Conservation (phyloP, 2,329 filamentous ascomycete species). For the Cladosporium colombiae region DNA sequence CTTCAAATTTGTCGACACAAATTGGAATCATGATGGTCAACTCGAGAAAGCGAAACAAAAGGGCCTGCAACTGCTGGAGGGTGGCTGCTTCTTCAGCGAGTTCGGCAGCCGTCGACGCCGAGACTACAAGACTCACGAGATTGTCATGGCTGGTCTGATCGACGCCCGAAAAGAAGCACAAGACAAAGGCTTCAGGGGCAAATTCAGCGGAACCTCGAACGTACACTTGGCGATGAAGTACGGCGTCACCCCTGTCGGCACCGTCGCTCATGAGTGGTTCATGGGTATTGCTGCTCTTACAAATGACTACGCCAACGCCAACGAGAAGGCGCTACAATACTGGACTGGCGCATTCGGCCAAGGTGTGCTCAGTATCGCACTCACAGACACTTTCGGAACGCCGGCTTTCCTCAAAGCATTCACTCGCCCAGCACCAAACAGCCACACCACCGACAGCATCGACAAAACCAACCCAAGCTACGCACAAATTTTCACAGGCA, state of each 20-base stretch:
- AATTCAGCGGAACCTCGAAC: conserved; percentile 87
- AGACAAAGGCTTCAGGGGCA: conserved; percentile 64
- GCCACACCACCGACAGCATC: conserved; percentile 26
- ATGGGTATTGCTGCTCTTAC: conserved; percentile 96
- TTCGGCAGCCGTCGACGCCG: conserved; percentile 87
- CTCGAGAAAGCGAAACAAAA: conserved; percentile 83
- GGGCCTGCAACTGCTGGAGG: conserved; percentile 72
- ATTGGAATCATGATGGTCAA: conserved; percentile 88
- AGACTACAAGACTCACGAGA: conserved; percentile 91
- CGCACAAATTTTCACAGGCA: conserved; percentile 78
- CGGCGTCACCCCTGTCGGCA: conserved; percentile 79
- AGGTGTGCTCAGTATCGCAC: conserved; percentile 71
- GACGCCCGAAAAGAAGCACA: conserved; percentile 72
- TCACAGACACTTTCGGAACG: conserved; percentile 97
- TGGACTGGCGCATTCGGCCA: conserved; percentile 92
- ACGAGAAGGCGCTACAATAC: conserved; percentile 78
- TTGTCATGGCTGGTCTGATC: conserved; percentile 85
- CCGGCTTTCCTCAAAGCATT: conserved; percentile 85
- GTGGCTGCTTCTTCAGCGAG: conserved; percentile 87
- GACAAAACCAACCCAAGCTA: conserved; percentile 57
- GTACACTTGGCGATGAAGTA: conserved; percentile 97
- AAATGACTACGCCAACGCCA: conserved; percentile 79
- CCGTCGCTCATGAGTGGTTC: conserved; percentile 97
- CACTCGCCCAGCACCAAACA: conserved; percentile 59
- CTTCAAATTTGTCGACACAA: conserved; percentile 92